Evolutionary conservation across 192 early-diverging fungal genomes (phyloP), one percentile per base, ranked within the genome.

Genomic region (Backusella parvicylindrica): DNA sequence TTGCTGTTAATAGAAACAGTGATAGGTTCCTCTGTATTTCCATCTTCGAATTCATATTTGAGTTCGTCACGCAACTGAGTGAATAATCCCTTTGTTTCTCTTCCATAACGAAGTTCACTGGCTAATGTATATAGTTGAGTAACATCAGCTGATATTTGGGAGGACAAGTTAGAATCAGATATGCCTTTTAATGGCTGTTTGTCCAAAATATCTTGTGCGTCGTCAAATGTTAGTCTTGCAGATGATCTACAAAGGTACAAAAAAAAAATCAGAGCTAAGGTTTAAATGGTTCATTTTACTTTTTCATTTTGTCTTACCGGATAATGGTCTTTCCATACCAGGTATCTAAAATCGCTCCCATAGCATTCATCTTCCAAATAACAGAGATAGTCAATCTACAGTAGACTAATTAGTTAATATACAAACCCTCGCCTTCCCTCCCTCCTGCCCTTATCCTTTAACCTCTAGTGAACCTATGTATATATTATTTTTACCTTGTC

Each of bases 351-450:
- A 96, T 84, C 71, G 93, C 87, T 0, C 94, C 97, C 15, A 94
- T 90, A 12, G 87, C 81, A 30, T 89, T 95, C 76, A 99, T 89
- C 82, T 97, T 97, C 97, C 97, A 99, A 63, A 99, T 89, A 67
- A 92, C 91, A 21, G 97, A 97, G 73, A 97, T 97, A 2, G 97
- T 88, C 26, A 99, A 89, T 15, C 86, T 81, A 65, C 21, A 40
- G 31, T 28, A 70, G 6, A 70, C 6, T 41, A 30, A 32, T 33
- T 30, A 13, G 21, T 60, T 60, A 28, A 28, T 60, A 60, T 35
- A 35, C 5, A 47, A 47, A 6, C 18, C 43, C 43, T 47, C 43
- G 13, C n/a, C 43, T n/a, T n/a, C 18, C n/a, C 16, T 47, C 18
- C n/a, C 16, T 47, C 16, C n/a, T n/a, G n/a, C n/a, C n/a, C n/a